phyloP scores from a whole-genome alignment of 768 basidiomycete genomes.

The Termitomyces sp. region DNA sequence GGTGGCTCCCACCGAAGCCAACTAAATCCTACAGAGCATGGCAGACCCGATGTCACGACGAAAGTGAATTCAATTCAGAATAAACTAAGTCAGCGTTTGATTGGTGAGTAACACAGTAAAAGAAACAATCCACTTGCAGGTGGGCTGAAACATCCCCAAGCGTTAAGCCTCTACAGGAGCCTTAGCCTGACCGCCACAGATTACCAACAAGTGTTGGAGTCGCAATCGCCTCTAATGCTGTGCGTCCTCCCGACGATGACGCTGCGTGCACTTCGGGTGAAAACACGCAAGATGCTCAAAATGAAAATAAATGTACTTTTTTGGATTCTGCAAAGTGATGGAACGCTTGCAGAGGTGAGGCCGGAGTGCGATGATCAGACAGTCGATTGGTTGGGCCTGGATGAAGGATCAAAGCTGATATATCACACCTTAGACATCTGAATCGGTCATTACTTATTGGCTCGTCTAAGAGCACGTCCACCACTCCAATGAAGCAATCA shows the following conservation, averaged over 20 bases:
- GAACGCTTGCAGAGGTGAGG: slow-evolving; percentile 38
- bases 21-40: slow-evolving; percentile 42
- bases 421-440: slow-evolving; percentile 21
- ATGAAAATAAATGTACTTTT: slow-evolving; percentile 32
- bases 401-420: slow-evolving; percentile 40
- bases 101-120: slow-evolving; percentile 36
- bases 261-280: slow-evolving; percentile 56
- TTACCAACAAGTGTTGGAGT: neutral
- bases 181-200: slow-evolving; percentile 2
- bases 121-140: neutral
- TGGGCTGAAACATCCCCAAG: slow-evolving; percentile 4
- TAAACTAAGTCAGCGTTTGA: slow-evolving; percentile 55
- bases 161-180: slow-evolving; percentile 8
- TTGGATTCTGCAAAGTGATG: slow-evolving; percentile 54
- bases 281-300: slow-evolving; percentile 48
- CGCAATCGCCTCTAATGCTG: slow-evolving; percentile 29
- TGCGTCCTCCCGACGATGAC: slow-evolving; percentile 67
- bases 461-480: neutral
- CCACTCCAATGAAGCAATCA: neutral
- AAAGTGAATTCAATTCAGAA: slow-evolving; percentile 26
- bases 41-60: slow-evolving; percentile 36
- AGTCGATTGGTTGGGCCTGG: slow-evolving; percentile 70
- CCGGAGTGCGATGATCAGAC: slow-evolving; percentile 43
- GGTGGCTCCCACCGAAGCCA: slow-evolving; percentile 1
- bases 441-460: neutral